Conservation (phyloP, 352 stramenopile genomes). For the Phytophthora cryptogea region DNA sequence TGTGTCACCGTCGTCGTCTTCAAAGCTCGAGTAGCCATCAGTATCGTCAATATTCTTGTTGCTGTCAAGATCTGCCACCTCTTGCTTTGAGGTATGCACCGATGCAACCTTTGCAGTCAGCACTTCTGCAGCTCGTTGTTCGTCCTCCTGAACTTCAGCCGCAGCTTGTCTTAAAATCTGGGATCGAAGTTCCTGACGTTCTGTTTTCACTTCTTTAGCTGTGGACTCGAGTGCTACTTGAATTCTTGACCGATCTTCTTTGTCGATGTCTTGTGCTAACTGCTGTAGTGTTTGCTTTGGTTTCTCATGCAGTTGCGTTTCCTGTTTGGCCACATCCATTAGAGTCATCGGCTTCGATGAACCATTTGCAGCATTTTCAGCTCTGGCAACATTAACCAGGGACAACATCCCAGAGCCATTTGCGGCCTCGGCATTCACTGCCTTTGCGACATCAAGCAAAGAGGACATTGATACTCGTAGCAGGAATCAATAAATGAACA, state of each 20-base stretch:
- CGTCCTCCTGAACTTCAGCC: constrained; percentile 31
- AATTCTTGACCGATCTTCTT: constrained; percentile 43
- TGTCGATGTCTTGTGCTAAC: constrained; percentile 57
- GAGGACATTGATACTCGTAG: constrained; percentile 27
- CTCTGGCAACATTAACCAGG: constrained; percentile 43
- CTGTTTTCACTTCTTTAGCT: constrained; percentile 45
- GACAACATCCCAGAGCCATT: constrained; percentile 19
- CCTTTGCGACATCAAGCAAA: constrained; percentile 57
- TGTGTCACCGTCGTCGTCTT: constrained; percentile 47
- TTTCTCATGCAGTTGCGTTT: constrained; percentile 9
- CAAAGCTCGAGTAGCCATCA: constrained; percentile 70
- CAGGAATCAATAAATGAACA: constrained; percentile 19
- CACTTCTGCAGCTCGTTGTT: constrained; percentile 29
- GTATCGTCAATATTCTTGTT: constrained; percentile 31
- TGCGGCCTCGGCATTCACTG: constrained; percentile 36
- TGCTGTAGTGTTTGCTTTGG: constrained; percentile 33
- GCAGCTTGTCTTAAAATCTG: constrained; percentile 32
- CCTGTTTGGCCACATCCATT: constrained; percentile 51
- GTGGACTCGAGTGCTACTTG: constrained; percentile 37
- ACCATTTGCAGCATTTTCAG: constrained; percentile 21
- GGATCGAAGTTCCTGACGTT: constrained; percentile 29
- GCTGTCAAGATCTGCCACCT: constrained; percentile 8
- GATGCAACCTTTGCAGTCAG: constrained; percentile 18
- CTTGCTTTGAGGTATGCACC: constrained; percentile 13
- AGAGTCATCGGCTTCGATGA: constrained; percentile 36